Evolutionary conservation across 2,329 filamentous ascomycete genomes (phyloP).

Genomic region (Hymenoscyphus infarciens): DNA sequence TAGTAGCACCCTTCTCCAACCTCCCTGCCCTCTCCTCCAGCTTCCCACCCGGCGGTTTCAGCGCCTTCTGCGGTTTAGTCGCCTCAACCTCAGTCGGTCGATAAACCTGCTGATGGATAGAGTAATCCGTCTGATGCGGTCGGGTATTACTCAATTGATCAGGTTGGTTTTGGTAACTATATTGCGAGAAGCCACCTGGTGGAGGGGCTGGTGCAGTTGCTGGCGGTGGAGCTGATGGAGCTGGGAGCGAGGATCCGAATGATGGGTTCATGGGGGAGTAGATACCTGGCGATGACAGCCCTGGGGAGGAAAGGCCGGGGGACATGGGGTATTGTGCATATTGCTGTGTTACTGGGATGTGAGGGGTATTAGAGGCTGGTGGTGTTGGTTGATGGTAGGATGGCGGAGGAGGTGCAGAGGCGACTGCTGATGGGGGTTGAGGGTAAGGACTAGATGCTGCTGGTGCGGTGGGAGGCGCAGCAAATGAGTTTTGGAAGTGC

Average conservation of each 20-base stretch:
- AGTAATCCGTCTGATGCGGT: slow-evolving; percentile 46
- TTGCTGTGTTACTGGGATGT: slow-evolving; percentile 31
- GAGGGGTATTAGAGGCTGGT: not conserved
- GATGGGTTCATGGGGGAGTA: slow-evolving; percentile 8
- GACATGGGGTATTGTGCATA: slow-evolving; percentile 44
- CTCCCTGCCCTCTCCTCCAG: slow-evolving; percentile 63
- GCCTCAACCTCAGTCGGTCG: slow-evolving; percentile 62
- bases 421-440: slow-evolving; percentile 19
- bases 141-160: slow-evolving; percentile 31
- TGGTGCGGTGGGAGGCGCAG: slow-evolving; percentile 26
- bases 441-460: slow-evolving; percentile 12
- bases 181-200: slow-evolving; percentile 55
- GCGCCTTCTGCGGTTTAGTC: slow-evolving; percentile 36
- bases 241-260: not conserved
- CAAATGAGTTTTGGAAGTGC: slow-evolving; percentile 28
- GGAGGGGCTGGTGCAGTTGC: slow-evolving; percentile 31
- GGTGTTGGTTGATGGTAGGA: slow-evolving; percentile 18
- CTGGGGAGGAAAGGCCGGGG: slow-evolving; percentile 39
- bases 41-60: slow-evolving; percentile 48
- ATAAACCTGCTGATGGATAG: slow-evolving; percentile 67
- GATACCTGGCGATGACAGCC: slow-evolving; percentile 22
- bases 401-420: slow-evolving; percentile 16
- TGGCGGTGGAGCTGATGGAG: slow-evolving; percentile 10
- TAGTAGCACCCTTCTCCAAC: slow-evolving; percentile 66
- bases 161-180: slow-evolving; percentile 40